Conservation (phyloP, 495 filamentous ascomycete species). For the Clohesyomyces aquaticus region DNA sequence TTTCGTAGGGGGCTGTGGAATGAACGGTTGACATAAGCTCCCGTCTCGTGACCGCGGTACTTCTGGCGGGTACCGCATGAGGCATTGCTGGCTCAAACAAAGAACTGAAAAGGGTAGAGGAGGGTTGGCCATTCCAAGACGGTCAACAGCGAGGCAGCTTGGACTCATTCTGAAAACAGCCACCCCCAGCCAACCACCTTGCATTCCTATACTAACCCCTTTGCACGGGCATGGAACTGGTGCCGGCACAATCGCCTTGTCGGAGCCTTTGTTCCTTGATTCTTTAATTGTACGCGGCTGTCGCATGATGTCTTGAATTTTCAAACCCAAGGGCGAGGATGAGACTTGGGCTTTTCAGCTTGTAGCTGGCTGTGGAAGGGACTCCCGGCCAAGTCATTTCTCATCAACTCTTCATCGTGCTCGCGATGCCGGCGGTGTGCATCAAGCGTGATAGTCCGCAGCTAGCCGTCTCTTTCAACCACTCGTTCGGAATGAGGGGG, state of each 20-base stretch:
- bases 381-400: too few relatives aligned
- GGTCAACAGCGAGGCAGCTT: constrained; percentile 13
- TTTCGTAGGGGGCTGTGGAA: too few relatives aligned
- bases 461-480: constrained; percentile 10
- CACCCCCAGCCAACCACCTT: constrained; percentile 13
- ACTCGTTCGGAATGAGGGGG: constrained; percentile 14
- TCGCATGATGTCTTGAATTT: too few relatives aligned
- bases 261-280: too few relatives aligned
- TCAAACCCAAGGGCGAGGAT: too few relatives aligned
- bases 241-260: neutral
- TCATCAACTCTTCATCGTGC: neutral
- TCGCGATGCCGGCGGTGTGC: neutral
- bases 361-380: too few relatives aligned
- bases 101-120: constrained; percentile 21
- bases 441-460: neutral
- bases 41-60: constrained; percentile 20
- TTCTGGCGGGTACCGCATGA: too few relatives aligned
- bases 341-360: too few relatives aligned
- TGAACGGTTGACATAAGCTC: constrained; percentile 30
- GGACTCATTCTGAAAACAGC: constrained; percentile 34
- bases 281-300: neutral
- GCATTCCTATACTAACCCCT: constrained; percentile 17
- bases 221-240: neutral
- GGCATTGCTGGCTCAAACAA: too few relatives aligned
- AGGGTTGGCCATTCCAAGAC: constrained; percentile 22